These are phyloP conservation scores for Suillus decipiens DNA, from an alignment of 768 basidiomycete species.

Conservation along the genomic window DNA sequence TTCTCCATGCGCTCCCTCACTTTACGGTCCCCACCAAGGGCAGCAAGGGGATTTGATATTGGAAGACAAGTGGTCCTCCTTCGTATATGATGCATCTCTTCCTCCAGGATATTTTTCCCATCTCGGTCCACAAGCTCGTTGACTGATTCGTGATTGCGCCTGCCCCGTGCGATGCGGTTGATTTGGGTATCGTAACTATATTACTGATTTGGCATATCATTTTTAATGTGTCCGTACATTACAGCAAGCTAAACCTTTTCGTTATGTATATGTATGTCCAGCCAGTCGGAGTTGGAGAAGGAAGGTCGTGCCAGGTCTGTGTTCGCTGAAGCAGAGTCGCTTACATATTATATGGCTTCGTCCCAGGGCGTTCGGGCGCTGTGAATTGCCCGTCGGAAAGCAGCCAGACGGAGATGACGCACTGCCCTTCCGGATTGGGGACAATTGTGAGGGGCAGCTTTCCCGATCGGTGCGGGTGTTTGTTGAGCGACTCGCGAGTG, in stretches of 20 bases:
- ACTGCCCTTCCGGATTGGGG: background rate
- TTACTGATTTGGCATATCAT: background rate
- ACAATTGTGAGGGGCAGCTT: background rate
- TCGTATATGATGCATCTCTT: slow-evolving; percentile 33
- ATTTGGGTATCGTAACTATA: background rate
- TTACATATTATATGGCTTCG: background rate
- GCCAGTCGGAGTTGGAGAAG: background rate
- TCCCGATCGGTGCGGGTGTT: background rate
- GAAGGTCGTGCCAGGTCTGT: background rate
- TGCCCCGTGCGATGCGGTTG: background rate
- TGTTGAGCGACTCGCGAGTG: background rate
- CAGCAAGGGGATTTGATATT: slow-evolving; percentile 26
- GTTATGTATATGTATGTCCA: background rate
- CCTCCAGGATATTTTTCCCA: background rate
- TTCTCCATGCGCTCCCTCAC: background rate
- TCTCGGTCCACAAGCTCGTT: background rate
- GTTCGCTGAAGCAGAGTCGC: background rate
- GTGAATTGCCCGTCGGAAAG: background rate
- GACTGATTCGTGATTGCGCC: background rate
- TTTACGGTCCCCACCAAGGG: slow-evolving; percentile 4
- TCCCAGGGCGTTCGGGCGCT: background rate
- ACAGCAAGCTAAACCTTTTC: background rate
- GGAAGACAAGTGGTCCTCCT: slow-evolving; percentile 44
- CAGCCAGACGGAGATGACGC: background rate
- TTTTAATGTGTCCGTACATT: slow-evolving; percentile 7